Conservation (phyloP, 768 basidiomycete genomes). For the Podaxis sp. region DNA sequence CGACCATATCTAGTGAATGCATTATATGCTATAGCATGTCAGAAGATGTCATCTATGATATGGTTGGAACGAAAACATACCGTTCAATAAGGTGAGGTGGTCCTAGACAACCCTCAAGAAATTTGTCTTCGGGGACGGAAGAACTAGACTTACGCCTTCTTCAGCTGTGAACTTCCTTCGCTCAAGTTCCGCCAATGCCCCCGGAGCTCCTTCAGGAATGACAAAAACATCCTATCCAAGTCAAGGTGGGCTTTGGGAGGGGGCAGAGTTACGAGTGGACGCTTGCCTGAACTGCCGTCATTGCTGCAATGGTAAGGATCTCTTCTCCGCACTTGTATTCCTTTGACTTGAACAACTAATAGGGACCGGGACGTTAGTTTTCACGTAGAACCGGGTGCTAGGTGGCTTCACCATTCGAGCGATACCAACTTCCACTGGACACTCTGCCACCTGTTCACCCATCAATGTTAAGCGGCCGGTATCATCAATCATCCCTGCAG, state of each 20-base stretch:
- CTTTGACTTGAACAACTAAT: slow-evolving; percentile 81
- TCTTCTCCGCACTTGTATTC: slow-evolving; percentile 92
- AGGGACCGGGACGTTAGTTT: neutral
- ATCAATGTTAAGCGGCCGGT: slow-evolving; percentile 74
- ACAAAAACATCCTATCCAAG: slow-evolving; percentile 78
- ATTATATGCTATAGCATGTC: slow-evolving; percentile 72
- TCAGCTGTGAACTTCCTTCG: slow-evolving; percentile 96
- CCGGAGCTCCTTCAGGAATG: slow-evolving; percentile 81
- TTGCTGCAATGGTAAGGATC: slow-evolving; percentile 92
- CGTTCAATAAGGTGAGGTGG: slow-evolving; percentile 92
- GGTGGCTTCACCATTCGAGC: slow-evolving; percentile 79
- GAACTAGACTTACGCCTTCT: slow-evolving; percentile 72
- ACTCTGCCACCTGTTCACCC: slow-evolving; percentile 89
- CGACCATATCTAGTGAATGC: slow-evolving; percentile 83
- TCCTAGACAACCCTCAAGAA: slow-evolving; percentile 51
- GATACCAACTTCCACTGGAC: slow-evolving; percentile 89
- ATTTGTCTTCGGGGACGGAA: neutral
- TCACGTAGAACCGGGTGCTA: neutral
- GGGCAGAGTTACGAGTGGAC: neutral
- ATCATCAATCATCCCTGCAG: slow-evolving; percentile 81
- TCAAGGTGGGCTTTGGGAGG: neutral
- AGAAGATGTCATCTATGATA: neutral
- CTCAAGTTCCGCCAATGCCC: slow-evolving; percentile 89
- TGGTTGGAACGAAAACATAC: slow-evolving; percentile 37
- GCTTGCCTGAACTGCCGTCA: slow-evolving; percentile 85